Percentiles rank a stretch among this genome's conserved stretches.
These are phyloP conservation scores for Plasmodium knowlesi DNA, from an alignment of 169 alveolate species.

Conservation along the genomic window DNA sequence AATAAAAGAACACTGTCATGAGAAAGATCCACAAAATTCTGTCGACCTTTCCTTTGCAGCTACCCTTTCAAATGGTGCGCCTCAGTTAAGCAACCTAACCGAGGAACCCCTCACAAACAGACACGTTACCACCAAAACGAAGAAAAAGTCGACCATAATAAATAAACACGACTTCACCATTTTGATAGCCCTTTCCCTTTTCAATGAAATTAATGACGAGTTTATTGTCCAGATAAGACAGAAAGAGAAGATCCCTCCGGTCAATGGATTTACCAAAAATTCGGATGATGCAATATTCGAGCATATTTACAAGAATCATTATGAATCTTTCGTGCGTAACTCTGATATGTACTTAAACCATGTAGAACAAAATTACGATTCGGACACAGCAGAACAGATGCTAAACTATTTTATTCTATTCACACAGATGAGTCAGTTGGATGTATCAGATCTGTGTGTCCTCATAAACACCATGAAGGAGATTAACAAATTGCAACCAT, in stretches of 20 bases:
- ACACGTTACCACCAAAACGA: constrained; percentile 2
- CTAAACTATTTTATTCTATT: constrained; percentile 50
- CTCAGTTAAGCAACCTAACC: neutral
- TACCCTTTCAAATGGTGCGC: neutral
- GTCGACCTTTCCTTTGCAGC: neutral
- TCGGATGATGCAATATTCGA: constrained; percentile 9
- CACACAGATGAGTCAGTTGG: constrained; percentile 44
- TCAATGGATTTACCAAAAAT: neutral
- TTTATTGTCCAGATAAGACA: constrained; percentile 41
- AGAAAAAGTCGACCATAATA: constrained; percentile 32
- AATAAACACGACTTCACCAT: constrained; percentile 29
- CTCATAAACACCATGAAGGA: constrained; percentile 10
- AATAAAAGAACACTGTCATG: neutral
- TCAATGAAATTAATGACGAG: constrained; percentile 57
- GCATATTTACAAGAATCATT: constrained; percentile 39
- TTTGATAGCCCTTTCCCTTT: constrained; percentile 32
- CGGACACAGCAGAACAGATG: constrained; percentile 41
- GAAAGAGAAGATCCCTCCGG: neutral
- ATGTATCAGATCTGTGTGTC: constrained; percentile 29
- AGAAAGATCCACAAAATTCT: neutral
- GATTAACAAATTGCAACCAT: constrained; percentile 48
- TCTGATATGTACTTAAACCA: constrained; percentile 16
- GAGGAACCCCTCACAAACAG: neutral
- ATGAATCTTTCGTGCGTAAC: constrained; percentile 22
- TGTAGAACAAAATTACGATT: constrained; percentile 17